phyloP scores from a whole-genome alignment of 257 asterid species.

The Nyctanthes arbortristis region DNA sequence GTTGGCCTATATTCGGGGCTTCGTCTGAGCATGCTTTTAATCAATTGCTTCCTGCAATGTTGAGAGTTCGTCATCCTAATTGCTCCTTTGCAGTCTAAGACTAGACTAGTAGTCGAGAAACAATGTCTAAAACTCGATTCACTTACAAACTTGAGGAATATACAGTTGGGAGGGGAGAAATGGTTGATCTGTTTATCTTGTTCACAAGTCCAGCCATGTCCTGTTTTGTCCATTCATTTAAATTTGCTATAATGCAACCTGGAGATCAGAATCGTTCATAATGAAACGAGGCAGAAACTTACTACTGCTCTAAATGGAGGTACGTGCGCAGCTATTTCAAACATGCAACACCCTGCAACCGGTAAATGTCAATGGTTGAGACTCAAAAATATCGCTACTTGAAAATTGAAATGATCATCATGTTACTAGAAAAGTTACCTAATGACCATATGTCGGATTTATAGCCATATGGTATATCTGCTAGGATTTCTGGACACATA shows the following conservation, averaged over 20 bases:
- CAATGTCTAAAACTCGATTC: neutral
- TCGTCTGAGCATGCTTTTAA: slow-evolving; percentile 83
- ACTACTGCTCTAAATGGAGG: slow-evolving; percentile 84
- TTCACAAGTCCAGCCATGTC: slow-evolving; percentile 71
- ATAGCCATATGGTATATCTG: slow-evolving; percentile 90
- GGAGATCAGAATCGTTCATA: neutral
- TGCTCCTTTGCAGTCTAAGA: neutral
- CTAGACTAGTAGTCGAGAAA: neutral
- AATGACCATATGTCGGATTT: slow-evolving; percentile 97
- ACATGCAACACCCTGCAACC: slow-evolving; percentile 83
- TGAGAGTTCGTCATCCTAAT: neutral
- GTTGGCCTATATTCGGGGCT: slow-evolving; percentile 85
- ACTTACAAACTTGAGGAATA: slow-evolving; percentile 79
- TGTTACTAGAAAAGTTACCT: slow-evolving; percentile 40
- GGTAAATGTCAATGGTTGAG: neutral
- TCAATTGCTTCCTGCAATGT: slow-evolving; percentile 63
- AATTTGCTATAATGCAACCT: neutral
- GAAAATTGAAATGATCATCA: neutral
- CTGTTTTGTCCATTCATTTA: slow-evolving; percentile 41
- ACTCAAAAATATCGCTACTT: neutral
- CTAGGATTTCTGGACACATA: slow-evolving; percentile 96
- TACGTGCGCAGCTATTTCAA: slow-evolving; percentile 84
- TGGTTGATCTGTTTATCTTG: slow-evolving; percentile 79
- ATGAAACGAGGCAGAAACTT: slow-evolving; percentile 31
- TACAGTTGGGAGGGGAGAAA: slow-evolving; percentile 80